Percentiles rank a stretch among this genome's conserved stretches.
These are phyloP conservation scores for Jaltomata sinuosa DNA, from an alignment of 257 asterid species.

Conservation along the genomic window DNA sequence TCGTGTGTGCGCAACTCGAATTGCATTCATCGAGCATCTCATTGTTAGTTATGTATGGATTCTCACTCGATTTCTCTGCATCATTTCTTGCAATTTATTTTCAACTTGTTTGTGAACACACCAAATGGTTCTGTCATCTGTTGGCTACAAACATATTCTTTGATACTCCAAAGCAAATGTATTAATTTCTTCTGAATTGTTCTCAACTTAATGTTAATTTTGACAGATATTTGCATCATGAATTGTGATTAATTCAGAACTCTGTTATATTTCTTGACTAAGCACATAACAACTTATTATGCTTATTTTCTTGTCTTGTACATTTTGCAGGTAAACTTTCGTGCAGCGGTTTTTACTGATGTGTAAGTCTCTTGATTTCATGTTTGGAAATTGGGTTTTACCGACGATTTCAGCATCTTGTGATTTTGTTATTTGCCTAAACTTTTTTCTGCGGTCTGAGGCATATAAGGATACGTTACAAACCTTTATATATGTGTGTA, in stretches of 20 bases:
- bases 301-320: neutral
- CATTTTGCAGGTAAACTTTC: neutral
- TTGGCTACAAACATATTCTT: neutral
- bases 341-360: neutral
- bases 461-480: neutral
- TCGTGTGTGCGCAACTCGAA: neutral
- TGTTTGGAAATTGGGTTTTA: neutral
- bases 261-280: neutral
- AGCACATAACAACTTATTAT: neutral
- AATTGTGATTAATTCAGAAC: neutral
- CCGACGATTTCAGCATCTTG: neutral
- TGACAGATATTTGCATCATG: neutral
- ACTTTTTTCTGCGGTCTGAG: neutral
- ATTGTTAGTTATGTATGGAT: neutral
- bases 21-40: neutral
- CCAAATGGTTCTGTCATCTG: neutral
- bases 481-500: neutral
- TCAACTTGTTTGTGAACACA: neutral
- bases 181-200: neutral
- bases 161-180: neutral
- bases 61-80: neutral
- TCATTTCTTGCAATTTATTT: neutral
- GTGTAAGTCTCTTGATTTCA: neutral
- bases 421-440: neutral
- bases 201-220: too few species aligned